Base-by-base conservation (phyloP, 148 eudicot species). In the Polygonum aviculare region DNA sequence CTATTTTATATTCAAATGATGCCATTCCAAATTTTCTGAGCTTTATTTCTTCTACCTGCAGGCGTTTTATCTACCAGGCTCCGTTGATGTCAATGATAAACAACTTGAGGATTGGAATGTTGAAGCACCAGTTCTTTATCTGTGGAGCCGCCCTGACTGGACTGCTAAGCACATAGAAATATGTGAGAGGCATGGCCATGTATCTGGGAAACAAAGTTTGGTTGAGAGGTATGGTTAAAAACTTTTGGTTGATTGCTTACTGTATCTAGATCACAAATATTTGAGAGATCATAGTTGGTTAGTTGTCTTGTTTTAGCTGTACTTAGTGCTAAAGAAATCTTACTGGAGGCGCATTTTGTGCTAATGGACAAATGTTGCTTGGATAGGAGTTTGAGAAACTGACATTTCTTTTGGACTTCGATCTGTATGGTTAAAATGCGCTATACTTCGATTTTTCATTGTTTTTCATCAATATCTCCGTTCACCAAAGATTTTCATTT, bases 41-140 rank as follows among this genome's bases (percentile, higher is more conserved):
- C 22, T 57, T 40, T 26, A 15, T 39, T 22, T 76, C 72, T 26
- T 76, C 35, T 74, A 6, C 35, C 72, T 78, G 48, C 91, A 92
- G 99, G 82, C 99, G 31, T 95, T 95, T 80, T 92, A 95, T 88
- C 86, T 95, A 73, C 99, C 97, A 60, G 99, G 99, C 69, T 92
- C 99, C 55, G 78, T 92, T 67, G 97, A 95, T 69, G 80, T 80
- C 40, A 84, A 88, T 80, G 87, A 86, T 78, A 82, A 92, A 79
- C 96, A 89, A 90, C 78, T 90, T 73, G 99, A 95, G 41, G 91
- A 92, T 69, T 90, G 97, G 99, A 95, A 95, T 67, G 16, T 77
- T 36, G 78, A 45, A 67, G 74, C 91, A 69, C 96, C 97, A 12
- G 79, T 85, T 52, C 94, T 95, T 52, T 92, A 86, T 84, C 91